Evolutionary conservation across 2,329 filamentous ascomycete genomes (phyloP).

Genomic region (Lachnellula suecica): DNA sequence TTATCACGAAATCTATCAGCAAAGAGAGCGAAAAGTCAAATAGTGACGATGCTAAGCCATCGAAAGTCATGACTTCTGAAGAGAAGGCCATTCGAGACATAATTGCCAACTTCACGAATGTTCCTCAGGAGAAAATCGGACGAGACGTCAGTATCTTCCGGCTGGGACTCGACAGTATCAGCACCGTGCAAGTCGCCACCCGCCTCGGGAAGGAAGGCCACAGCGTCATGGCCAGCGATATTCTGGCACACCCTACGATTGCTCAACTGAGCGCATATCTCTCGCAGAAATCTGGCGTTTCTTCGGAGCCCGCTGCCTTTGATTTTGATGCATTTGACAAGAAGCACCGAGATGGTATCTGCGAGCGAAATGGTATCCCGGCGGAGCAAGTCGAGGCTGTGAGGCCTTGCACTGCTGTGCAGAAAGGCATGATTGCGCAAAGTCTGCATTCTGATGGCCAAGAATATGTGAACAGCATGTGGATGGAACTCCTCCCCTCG

Average conservation of each 20-base stretch:
- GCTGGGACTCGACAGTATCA: constrained; percentile 90
- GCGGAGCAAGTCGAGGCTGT: constrained; percentile 50
- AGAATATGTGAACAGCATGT: constrained; percentile 75
- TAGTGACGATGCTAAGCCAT: neutral
- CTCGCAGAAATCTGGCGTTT: neutral
- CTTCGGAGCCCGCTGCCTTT: constrained; percentile 29
- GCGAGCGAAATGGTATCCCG: constrained; percentile 18
- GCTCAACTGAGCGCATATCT: constrained; percentile 32
- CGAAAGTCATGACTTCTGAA: constrained; percentile 21
- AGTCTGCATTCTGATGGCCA: constrained; percentile 66
- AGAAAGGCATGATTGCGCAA: constrained; percentile 76
- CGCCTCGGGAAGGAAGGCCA: constrained; percentile 60
- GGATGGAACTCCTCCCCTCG: constrained; percentile 46
- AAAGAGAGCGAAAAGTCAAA: neutral
- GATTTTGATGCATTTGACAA: constrained; percentile 52
- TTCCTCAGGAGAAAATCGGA: constrained; percentile 49
- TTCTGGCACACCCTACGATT: constrained; percentile 62
- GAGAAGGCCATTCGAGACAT: constrained; percentile 42
- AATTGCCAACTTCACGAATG: constrained; percentile 53
- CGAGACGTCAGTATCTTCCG: constrained; percentile 75
- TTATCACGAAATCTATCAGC: constrained; percentile 10
- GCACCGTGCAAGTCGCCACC: constrained; percentile 74
- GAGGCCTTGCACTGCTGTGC: constrained; percentile 76
- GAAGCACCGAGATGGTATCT: constrained; percentile 36
- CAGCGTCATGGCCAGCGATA: constrained; percentile 65